Percentiles rank a stretch among this genome's conserved stretches.
Conservation (phyloP, 1,284 basidiomycete species). For the Pseudozyma sp. region DNA sequence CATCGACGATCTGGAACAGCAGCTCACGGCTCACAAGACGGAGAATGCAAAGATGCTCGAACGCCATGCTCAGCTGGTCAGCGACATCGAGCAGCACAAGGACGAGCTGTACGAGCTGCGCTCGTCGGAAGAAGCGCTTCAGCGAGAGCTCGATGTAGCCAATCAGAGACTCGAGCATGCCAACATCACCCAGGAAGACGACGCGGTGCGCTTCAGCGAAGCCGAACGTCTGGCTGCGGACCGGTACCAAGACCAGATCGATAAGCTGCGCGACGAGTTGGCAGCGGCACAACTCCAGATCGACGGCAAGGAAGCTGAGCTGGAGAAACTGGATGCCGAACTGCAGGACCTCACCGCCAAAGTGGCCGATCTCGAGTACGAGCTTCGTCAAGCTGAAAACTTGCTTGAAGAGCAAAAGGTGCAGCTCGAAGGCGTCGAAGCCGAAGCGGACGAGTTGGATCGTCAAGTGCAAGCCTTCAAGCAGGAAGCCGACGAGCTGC, state of each 20-base stretch:
- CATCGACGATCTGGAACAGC: conserved; percentile 50
- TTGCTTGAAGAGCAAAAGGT: conserved; percentile 68
- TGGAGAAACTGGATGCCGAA: conserved; percentile 60
- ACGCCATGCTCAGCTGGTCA: conserved; percentile 49
- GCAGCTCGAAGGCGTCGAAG: conserved; percentile 70
- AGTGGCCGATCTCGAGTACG: conserved; percentile 57
- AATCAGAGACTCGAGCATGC: conserved; percentile 53
- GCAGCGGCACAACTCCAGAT: conserved; percentile 60
- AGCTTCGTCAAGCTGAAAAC: conserved; percentile 50
- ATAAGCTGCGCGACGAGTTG: conserved; percentile 58
- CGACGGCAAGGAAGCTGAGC: conserved; percentile 58
- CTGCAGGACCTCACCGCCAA: conserved; percentile 47
- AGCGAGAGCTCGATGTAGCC: conserved; percentile 52
- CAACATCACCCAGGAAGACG: conserved; percentile 52
- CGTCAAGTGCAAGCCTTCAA: conserved; percentile 47
- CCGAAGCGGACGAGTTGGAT: conserved; percentile 49
- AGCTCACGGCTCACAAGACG: conserved; percentile 47
- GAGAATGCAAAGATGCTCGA: conserved; percentile 54
- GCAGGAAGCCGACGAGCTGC: conserved; percentile 64
- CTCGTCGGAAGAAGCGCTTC: conserved; percentile 44
- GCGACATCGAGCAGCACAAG: conserved; percentile 54
- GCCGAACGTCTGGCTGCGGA: conserved; percentile 44
- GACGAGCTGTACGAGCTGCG: conserved; percentile 53
- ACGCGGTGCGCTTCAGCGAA: conserved; percentile 38
- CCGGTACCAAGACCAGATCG: conserved; percentile 53